phyloP scores from a whole-genome alignment of 2,329 filamentous ascomycete species.

The Neopestalotiopsis clavispora region DNA sequence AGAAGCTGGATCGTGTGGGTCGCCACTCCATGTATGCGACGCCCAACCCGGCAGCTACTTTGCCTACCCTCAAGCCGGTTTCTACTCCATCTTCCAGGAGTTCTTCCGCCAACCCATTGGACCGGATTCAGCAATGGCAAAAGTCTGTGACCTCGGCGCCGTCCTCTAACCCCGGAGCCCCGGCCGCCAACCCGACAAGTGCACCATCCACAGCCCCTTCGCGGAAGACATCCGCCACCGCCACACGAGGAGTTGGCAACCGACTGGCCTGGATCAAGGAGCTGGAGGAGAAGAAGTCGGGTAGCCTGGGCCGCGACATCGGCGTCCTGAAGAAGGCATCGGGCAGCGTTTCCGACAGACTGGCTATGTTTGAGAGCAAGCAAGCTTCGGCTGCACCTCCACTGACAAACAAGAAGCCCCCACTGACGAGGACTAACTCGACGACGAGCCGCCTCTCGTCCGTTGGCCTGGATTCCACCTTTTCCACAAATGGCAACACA shows the following conservation, averaged over 20 bases:
- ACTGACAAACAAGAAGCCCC: slow-evolving; percentile 10
- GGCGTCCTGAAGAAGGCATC: slow-evolving; percentile 21
- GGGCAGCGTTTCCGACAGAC: slow-evolving; percentile 21
- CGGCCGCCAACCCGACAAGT: neutral
- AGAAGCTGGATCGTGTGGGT: slow-evolving; percentile 4
- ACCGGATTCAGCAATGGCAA: slow-evolving; percentile 22
- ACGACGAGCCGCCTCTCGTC: slow-evolving; percentile 24
- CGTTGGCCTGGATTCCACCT: slow-evolving; percentile 19
- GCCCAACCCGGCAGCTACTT: slow-evolving; percentile 4
- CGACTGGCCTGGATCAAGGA: slow-evolving; percentile 25
- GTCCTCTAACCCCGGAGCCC: neutral
- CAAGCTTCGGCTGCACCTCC: neutral
- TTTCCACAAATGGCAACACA: slow-evolving; percentile 17
- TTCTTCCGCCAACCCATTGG: slow-evolving; percentile 20
- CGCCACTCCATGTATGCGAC: slow-evolving; percentile 23
- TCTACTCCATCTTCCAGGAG: neutral
- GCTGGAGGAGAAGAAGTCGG: slow-evolving; percentile 26
- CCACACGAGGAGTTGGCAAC: slow-evolving; percentile 18
- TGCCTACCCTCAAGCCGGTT: neutral
- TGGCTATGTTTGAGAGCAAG: slow-evolving; percentile 25
- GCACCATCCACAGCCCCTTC: slow-evolving; percentile 4
- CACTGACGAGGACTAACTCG: slow-evolving; percentile 22
- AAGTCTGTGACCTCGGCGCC: slow-evolving; percentile 22
- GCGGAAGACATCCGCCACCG: slow-evolving; percentile 19
- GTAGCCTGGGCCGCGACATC: slow-evolving; percentile 14